Conservation (phyloP, 2,329 filamentous ascomycete genomes). For the Arthroderma uncinatum region DNA sequence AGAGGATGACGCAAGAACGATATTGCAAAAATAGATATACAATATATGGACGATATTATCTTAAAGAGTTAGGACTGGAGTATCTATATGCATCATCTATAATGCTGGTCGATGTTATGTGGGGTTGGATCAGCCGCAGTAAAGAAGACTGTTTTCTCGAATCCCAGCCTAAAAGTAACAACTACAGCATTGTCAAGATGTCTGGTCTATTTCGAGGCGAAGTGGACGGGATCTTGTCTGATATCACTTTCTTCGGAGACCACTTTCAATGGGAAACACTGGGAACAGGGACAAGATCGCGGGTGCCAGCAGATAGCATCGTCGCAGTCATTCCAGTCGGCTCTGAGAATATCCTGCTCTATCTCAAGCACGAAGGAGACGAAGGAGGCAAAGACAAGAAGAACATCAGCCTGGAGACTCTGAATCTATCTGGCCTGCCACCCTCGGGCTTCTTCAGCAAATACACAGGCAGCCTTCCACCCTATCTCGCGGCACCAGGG, state of each 20-base stretch:
- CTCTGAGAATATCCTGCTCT: neutral
- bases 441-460: neutral
- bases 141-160: too few relatives aligned
- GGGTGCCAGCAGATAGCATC: neutral
- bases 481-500: neutral
- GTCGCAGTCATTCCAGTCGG: neutral
- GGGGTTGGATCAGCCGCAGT: too few relatives aligned
- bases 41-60: too few relatives aligned
- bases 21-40: too few relatives aligned
- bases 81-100: too few relatives aligned
- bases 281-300: neutral
- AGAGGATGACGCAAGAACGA: too few relatives aligned
- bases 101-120: too few relatives aligned
- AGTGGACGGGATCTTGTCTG: neutral
- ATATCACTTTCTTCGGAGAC: neutral
- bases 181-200: neutral
- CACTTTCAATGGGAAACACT: neutral
- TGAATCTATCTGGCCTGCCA: neutral
- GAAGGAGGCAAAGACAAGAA: neutral
- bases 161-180: neutral
- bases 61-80: too few relatives aligned
- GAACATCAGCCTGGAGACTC: neutral
- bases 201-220: neutral
- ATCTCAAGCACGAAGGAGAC: neutral
- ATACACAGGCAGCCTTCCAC: neutral